Conservation (phyloP, 805 yeast genomes). For the Pichia californica region DNA sequence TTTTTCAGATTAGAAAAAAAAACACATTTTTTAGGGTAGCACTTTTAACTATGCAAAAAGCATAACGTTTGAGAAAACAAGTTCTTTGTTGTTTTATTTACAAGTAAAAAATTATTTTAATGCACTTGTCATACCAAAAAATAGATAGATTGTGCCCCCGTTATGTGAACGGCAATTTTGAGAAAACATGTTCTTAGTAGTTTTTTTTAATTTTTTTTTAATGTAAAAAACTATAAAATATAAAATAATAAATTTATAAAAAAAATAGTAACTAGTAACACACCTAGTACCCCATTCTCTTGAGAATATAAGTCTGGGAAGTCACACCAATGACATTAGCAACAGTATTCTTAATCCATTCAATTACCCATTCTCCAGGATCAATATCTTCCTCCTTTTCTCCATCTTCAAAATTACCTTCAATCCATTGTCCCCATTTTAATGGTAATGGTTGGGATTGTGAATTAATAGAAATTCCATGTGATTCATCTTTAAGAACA, state of each 20-base stretch:
- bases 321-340: constrained; percentile 74
- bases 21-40: too few relatives aligned
- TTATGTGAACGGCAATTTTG: too few relatives aligned
- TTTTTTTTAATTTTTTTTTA: too few relatives aligned
- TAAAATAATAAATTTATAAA: background rate
- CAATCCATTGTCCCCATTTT: constrained; percentile 93
- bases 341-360: constrained; percentile 76
- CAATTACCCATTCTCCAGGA: constrained; percentile 76
- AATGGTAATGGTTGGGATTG: constrained; percentile 87
- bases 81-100: too few relatives aligned
- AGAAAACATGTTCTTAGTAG: too few relatives aligned
- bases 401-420: constrained; percentile 30
- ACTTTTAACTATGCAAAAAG: too few relatives aligned
- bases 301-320: constrained; percentile 86
- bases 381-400: constrained; percentile 32
- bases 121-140: too few relatives aligned
- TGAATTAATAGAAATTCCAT: constrained; percentile 64
- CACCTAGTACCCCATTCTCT: constrained; percentile 68
- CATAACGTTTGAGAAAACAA: too few relatives aligned
- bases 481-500: constrained; percentile 70
- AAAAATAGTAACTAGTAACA: background rate
- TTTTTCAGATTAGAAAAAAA: too few relatives aligned
- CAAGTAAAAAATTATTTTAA: too few relatives aligned
- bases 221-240: too few relatives aligned
- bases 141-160: too few relatives aligned